Evolutionary conservation across 768 basidiomycete species (phyloP), one percentile per base, ranked within the genome.

Genomic region (Boletus barrowsii): DNA sequence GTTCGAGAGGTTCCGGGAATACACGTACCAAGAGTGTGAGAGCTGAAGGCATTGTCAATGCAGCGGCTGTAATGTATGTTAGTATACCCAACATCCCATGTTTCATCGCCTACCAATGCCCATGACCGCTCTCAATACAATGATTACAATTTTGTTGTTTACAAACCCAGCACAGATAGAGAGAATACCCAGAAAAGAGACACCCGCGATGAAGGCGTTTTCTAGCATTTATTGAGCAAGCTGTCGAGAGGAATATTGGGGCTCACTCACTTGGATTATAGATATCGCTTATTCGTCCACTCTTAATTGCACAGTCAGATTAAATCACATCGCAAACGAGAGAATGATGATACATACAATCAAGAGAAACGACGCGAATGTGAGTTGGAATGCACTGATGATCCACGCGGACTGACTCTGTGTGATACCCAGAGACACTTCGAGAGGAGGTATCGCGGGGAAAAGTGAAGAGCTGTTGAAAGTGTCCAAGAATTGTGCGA

Each of bases 31-130:
- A 72, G 33, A 84, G 69, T 32, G 75, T 66, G n/a, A 78, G 65
- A 5, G 80, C 75, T 3, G 80, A 78, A 2, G 81, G 81, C 29
- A 82, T 73, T 9, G 77, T 78, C 69, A 81, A 65, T 1, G 80
- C 72, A n/a, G 78, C 79, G 11, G 72, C 78, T 72, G 69, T 14
- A 17, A 49, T 0, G 24, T 18, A 5, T 22, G 18, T 67, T 6
- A 61, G 42, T 20, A 45, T n/a, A 47, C 26, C 11, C 30, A 3
- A 49, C 10, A 18, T 10, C 17, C 0, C 15, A 10, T 36, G 8
- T 3, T 1, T 4, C 29, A 17, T 40, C 36, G 18, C 66, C 49
- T 47, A 76, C 79, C 73, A 29, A 77, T 71, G 18, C 83, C 83
- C 57, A 71, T 76, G 10, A 84, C 43, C 3, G 78, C 82, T 58